A percentile compares a stretch with the other conserved stretches of the same genome.
Evolutionary conservation across 352 stramenopile species (phyloP).

Genomic region (Globisporangium spinosum): DNA sequence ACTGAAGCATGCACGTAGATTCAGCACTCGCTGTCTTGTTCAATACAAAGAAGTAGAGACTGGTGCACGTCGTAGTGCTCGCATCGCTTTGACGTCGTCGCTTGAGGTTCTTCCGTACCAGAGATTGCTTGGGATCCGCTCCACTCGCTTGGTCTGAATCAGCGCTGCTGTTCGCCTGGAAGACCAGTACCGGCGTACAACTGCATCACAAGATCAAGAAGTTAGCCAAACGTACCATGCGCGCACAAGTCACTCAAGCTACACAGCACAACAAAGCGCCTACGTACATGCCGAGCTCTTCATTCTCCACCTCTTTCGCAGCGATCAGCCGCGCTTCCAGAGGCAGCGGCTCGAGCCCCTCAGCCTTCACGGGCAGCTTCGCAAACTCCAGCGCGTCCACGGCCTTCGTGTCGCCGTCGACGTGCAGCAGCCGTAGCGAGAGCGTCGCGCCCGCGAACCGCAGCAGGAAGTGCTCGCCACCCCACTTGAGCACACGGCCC

Average conservation of each 20-base stretch:
- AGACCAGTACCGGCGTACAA: slow-evolving; percentile 12
- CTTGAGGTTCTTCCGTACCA: not conserved
- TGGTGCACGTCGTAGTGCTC: not conserved
- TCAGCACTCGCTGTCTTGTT: not conserved
- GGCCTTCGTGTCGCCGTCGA: slow-evolving; percentile 13
- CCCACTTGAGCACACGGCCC: slow-evolving; percentile 6
- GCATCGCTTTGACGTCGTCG: not conserved
- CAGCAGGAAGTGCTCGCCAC: slow-evolving; percentile 14
- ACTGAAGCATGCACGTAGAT: slow-evolving; percentile 6
- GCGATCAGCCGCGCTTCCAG: slow-evolving; percentile 31
- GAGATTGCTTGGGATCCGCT: not conserved
- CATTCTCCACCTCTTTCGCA: slow-evolving; percentile 36
- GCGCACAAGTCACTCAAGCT: not conserved
- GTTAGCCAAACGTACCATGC: not conserved
- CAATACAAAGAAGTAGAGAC: slow-evolving; percentile 16
- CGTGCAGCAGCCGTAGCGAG: slow-evolving; percentile 15
- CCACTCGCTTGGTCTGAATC: not conserved
- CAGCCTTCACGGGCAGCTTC: slow-evolving; percentile 3
- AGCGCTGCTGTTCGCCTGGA: slow-evolving; percentile 2
- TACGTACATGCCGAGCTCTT: slow-evolving; percentile 36
- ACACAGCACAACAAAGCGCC: not conserved
- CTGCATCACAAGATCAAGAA: not conserved
- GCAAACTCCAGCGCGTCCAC: not conserved
- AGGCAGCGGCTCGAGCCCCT: slow-evolving; percentile 19
- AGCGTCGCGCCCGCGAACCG: slow-evolving; percentile 11